Conservation (phyloP, 2,329 filamentous ascomycete species). For the Claviceps spartinae region DNA sequence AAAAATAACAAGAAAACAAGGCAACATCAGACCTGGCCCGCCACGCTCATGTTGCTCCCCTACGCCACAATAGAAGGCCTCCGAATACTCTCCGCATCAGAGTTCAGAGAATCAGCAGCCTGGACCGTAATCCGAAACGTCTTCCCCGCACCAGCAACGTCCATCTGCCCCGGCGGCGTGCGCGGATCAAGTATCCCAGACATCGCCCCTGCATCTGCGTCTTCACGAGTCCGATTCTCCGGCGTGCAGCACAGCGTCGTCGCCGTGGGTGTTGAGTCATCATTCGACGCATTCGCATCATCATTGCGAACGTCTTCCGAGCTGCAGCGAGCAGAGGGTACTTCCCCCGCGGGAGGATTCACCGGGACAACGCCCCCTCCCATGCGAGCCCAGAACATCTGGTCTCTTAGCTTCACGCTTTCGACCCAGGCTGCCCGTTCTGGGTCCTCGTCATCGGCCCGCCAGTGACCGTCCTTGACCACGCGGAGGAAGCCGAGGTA, state of each 20-base stretch:
- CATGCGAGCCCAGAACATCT: slow-evolving; percentile 94
- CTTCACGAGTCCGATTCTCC: neutral
- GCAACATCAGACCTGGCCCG: neutral
- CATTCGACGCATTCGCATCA: neutral
- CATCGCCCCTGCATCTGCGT: neutral
- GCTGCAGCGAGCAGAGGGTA: neutral
- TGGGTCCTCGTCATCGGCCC: slow-evolving; percentile 67
- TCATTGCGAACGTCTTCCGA: slow-evolving; percentile 1
- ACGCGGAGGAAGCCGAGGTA: slow-evolving; percentile 85
- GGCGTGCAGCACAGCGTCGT: neutral
- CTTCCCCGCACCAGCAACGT: slow-evolving; percentile 7
- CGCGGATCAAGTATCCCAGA: slow-evolving; percentile 5
- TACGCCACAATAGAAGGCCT: slow-evolving; percentile 12
- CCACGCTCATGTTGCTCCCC: neutral
- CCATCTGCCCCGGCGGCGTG: slow-evolving; percentile 19
- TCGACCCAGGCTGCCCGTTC: slow-evolving; percentile 91
- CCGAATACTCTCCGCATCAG: slow-evolving; percentile 8
- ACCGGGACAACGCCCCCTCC: slow-evolving; percentile 80
- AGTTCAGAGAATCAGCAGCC: slow-evolving; percentile 2
- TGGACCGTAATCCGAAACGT: slow-evolving; percentile 15
- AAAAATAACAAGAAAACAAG: neutral
- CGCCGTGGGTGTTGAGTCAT: neutral
- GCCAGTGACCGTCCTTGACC: slow-evolving; percentile 85
- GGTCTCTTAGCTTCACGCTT: slow-evolving; percentile 73
- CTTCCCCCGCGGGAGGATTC: slow-evolving; percentile 9